Evolutionary conservation across 148 eudicot species (phyloP), one percentile per base, ranked within the genome.

Genomic region (Cornus controversa): DNA sequence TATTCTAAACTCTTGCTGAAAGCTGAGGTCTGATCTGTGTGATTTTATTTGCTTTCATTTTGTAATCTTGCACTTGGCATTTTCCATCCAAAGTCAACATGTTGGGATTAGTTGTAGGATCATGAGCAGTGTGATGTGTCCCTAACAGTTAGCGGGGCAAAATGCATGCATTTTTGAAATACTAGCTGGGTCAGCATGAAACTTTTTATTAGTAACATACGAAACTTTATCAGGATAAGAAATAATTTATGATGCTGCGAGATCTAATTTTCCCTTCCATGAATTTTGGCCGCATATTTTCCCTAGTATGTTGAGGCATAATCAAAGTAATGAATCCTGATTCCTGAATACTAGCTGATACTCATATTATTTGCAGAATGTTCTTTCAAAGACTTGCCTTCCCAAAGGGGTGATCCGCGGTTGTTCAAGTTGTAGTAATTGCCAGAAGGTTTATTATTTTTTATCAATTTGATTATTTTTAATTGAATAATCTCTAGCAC

Each of bases 321-420:
- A 54, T 6, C 60, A 47, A 37, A 34, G 60, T 69, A 18, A 5
- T 16, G 23, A 1, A 40, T 40, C 45, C 10, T 54, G 27, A 16
- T 23, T 60, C 10, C 24, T 60, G 20, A 20, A 18, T 18, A 15
- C 25, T 76, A 47, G 40, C 53, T 66, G 45, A 50, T 65, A 29
- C 24, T 67, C 10, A 24, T 69, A 23, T 42, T 65, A 40, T 75
- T 42, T 77, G 72, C 81, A 82, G 85, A 72, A 71, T 69, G 28
- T 9, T 28, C 67, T 81, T 29, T 36, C 76, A 15, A 50, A 79
- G 54, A 72, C 69, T 79, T 74, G 76, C 69, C 93, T 89, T 79
- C 95, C 97, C 0, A 88, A 86, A 85, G 94, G 97, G 76, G 87
- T 87, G 69, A 80, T 81, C 26, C 87, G 85, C 29, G 94, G 93